These are phyloP conservation scores for Brassica balearica DNA, from an alignment of 441 rosid species.

Conservation along the genomic window DNA sequence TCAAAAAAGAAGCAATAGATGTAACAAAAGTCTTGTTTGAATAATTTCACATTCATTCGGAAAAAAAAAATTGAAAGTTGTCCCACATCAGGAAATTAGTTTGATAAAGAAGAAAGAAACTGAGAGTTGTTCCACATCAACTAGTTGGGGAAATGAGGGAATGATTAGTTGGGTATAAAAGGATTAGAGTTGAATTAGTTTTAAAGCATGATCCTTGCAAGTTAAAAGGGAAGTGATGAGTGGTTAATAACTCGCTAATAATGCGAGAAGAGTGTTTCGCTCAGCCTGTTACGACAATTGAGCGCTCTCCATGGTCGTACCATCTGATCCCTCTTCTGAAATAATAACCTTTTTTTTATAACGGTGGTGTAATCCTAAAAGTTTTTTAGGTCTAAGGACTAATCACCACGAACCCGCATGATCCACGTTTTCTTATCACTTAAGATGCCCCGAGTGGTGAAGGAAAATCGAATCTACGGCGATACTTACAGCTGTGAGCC, in stretches of 20 bases:
- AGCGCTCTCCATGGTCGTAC: slow-evolving; percentile 19
- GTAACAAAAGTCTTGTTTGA: background rate
- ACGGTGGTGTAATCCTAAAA: no score
- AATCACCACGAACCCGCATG: no score
- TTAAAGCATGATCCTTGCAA: slow-evolving; percentile 31
- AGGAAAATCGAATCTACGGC: no score
- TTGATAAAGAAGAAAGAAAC: background rate
- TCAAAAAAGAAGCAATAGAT: background rate
- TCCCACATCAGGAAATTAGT: background rate
- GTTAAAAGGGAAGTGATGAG: slow-evolving; percentile 35
- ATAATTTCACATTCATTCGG: background rate
- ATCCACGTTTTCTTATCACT: no score
- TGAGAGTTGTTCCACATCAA: slow-evolving; percentile 24
- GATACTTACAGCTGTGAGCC: no score
- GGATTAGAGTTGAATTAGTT: fast-evolving
- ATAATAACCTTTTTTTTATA: background rate
- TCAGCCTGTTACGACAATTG: slow-evolving; percentile 39
- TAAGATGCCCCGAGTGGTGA: no score
- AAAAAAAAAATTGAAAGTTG: background rate
- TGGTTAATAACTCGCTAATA: slow-evolving; percentile 23
- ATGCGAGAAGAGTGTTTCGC: slow-evolving; percentile 36
- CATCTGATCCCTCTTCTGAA: slow-evolving; percentile 37
- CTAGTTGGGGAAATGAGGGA: background rate
- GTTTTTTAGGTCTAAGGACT: no score
- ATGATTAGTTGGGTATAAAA: slow-evolving; percentile 16